Evolutionary conservation across 2,329 filamentous ascomycete genomes (phyloP), one percentile per base, ranked within the genome.

Genomic region (Aspergillus japonicus): DNA sequence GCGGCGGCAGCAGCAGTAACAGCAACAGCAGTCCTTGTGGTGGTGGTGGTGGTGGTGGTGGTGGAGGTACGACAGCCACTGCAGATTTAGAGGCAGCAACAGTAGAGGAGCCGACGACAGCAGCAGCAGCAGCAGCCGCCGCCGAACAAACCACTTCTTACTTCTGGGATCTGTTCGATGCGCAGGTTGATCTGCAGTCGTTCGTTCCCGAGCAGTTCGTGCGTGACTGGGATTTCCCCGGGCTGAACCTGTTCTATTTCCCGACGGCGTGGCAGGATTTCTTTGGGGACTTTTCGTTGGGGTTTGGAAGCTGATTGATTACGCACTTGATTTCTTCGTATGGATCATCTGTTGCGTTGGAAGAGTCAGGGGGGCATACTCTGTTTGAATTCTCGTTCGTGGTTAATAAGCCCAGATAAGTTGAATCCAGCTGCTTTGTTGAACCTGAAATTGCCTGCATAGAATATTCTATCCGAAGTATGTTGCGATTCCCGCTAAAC

Each of bases 141-240:
- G 29, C 39, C 4, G 21, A 21, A n/a, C 35, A 29, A 29, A n/a
- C 39, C 19, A 19, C 14, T 3, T 8, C 26, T 16, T 71, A 71
- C 12, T 75, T 73, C 59, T 70, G 74, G 73, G 71, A 74, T 31
- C 56, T 71, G 7, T 71, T 73, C 26, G 68, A 73, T 59, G 75
- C 76, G 14, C 79, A 81, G 54, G 73, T 74, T 1, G 82, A 83
- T 51, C 75, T 84, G 33, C 81, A 85, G 56, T 79, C 77, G 8
- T 85, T 84, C 69, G 77, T 82, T 0, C 83, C 82, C 0, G 80
- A 81, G 62, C 80, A 85, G 58, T 85, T 85, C 61, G 77, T 83
- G 0, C 80, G 83, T n/a, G 82, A 85, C 59, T 85, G 82, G 83
- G 82, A 84, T 60, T 85, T 85, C 61, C 82, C 83, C 0, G 82